Conservation (phyloP, 208 protist species). For the Sergeia podlipaevii region DNA sequence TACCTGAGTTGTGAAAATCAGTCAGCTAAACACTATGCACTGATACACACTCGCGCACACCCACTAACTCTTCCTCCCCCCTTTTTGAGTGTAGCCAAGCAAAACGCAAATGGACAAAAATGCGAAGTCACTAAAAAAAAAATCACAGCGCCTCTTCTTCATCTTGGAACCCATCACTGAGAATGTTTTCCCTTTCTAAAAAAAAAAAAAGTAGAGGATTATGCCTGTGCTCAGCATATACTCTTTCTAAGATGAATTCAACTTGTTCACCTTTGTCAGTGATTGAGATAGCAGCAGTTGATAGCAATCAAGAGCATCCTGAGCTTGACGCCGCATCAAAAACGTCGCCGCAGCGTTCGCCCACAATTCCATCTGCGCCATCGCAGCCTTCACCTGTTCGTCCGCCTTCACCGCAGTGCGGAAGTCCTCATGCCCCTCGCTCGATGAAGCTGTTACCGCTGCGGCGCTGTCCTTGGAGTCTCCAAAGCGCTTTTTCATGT, state of each 20-base stretch:
- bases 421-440: constrained; percentile 10
- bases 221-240: too few species aligned
- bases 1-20: too few species aligned
- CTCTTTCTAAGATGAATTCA: too few species aligned
- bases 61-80: too few species aligned
- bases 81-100: too few species aligned
- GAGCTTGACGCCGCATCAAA: constrained; percentile 55
- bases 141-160: too few species aligned
- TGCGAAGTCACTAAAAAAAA: too few species aligned
- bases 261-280: constrained; percentile 38
- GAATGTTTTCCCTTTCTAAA: too few species aligned
- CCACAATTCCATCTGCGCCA: constrained; percentile 63
- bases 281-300: constrained; percentile 63
- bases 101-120: too few species aligned
- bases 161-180: not conserved
- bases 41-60: too few species aligned
- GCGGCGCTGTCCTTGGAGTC: not conserved
- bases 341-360: constrained; percentile 41
- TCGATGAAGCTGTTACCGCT: constrained; percentile 10
- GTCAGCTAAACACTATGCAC: too few species aligned
- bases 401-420: constrained; percentile 22
- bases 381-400: constrained; percentile 31
- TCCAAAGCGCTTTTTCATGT: constrained; percentile 16
- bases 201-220: too few species aligned
- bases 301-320: constrained; percentile 61